Base-by-base conservation (phyloP, 2,329 filamentous ascomycete species). In the Parastagonospora avenae region DNA sequence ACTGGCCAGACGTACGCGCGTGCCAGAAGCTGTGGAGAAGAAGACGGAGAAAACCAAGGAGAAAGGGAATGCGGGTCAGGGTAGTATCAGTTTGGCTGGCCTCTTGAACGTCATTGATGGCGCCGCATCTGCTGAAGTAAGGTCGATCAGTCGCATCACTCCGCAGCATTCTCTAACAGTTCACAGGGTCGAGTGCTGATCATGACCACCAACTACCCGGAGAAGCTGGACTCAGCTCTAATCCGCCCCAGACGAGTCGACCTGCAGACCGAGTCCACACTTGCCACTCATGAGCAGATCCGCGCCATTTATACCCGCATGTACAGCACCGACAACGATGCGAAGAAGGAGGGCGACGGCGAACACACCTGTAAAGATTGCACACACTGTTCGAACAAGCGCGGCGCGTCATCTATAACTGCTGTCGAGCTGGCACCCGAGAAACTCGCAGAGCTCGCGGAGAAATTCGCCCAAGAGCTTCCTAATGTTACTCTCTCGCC, bases 61-160 rank as follows among this genome's bases (percentile, higher is more conserved):
- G 19, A 24, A 24, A 35, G 46, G 16, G 30, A 36, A 7, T 8
- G 16, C 2, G 15, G 47, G 19, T 19, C 70, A 69, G 42, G 64
- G 71, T 11, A 74, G 81, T n/a, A 90, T 94, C 38, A 90, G 88
- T 1, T 80, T 94, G 2, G 90, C 89, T 0, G 90, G 90, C 0
- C 80, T 95, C 1, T 81, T 95, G 44, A 95, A 95, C 71, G 88
- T 88, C 50, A 91, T 95, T 35, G 90, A 95, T 64, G 89, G 91
- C 47, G 89, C 92, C 1, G 88, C 88, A 1, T 89, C 86, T 2
- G 88, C 90, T 62, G 90, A 93, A 19, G 37, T 39, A 27, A 39
- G 37, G 4, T 16, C 15, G 27, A 27, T 27, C 6, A 24, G 12
- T 16, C 8, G 8, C 15, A n/a, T 24, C 8, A n/a, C 19, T 27